These are phyloP conservation scores for Lachnellula suecica DNA, from an alignment of 2,329 filamentous ascomycete species.

Conservation along the genomic window DNA sequence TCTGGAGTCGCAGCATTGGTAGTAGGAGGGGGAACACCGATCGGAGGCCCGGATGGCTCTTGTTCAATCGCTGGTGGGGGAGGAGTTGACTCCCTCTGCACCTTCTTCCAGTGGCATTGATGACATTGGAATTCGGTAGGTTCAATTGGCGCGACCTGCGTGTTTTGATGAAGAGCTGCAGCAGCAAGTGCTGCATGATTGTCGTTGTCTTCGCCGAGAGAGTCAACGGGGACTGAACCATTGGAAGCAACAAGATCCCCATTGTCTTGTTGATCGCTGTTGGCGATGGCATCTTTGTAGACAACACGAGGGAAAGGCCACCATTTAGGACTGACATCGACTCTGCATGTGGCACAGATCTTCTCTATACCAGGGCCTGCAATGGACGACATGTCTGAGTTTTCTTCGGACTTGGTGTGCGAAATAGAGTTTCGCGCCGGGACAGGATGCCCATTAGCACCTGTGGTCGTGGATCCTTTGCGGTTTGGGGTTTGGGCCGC, in stretches of 20 bases:
- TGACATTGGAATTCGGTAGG: slow-evolving; percentile 68
- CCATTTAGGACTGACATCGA: slow-evolving; percentile 75
- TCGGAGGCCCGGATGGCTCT: slow-evolving; percentile 21
- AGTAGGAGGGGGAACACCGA: slow-evolving; percentile 29
- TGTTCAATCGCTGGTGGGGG: slow-evolving; percentile 17
- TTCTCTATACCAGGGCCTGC: slow-evolving; percentile 38
- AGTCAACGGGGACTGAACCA: slow-evolving; percentile 2
- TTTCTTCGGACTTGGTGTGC: slow-evolving; percentile 28
- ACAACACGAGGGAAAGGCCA: slow-evolving; percentile 42
- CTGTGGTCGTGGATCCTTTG: slow-evolving; percentile 54
- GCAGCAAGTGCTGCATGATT: slow-evolving; percentile 32
- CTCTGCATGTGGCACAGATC: slow-evolving; percentile 62
- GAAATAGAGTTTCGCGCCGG: slow-evolving; percentile 26
- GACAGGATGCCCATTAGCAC: slow-evolving; percentile 24
- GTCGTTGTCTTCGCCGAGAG: slow-evolving; percentile 12
- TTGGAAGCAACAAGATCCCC: slow-evolving; percentile 10
- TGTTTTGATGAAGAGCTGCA: slow-evolving; percentile 32
- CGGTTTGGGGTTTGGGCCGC: slow-evolving; percentile 42
- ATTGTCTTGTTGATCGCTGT: slow-evolving; percentile 8
- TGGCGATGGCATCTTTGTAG: background rate
- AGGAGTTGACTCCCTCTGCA: slow-evolving; percentile 28
- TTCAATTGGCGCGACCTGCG: slow-evolving; percentile 12
- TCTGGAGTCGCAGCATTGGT: slow-evolving; percentile 29
- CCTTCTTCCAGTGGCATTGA: slow-evolving; percentile 63
- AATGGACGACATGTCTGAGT: slow-evolving; percentile 5